Percentiles rank a stretch among this genome's conserved stretches.
These are phyloP conservation scores for Xylaria polymorpha DNA, from an alignment of 2,329 filamentous ascomycete species.

Conservation along the genomic window DNA sequence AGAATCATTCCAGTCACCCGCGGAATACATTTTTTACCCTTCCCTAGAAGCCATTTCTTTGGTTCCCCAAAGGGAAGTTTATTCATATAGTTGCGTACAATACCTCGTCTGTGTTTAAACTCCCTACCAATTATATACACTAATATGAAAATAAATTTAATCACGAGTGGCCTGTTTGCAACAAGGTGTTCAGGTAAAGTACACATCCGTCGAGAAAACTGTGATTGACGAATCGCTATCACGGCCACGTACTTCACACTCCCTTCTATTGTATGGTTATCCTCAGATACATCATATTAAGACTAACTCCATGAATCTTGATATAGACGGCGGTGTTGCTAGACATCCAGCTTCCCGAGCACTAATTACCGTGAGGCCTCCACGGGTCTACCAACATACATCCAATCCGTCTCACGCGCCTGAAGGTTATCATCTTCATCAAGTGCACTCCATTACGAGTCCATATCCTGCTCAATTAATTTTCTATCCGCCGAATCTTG, in stretches of 20 bases:
- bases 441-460: too few species aligned
- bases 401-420: not conserved
- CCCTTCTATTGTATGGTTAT: not conserved
- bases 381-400: not conserved
- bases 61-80: not conserved
- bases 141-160: too few species aligned
- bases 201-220: not conserved
- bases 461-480: too few species aligned
- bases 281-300: not conserved
- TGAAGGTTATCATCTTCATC: too few species aligned
- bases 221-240: not conserved
- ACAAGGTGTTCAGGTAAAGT: not conserved
- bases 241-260: not conserved
- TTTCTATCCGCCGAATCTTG: too few species aligned
- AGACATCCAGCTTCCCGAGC: not conserved
- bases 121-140: too few species aligned
- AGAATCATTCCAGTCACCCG: not conserved
- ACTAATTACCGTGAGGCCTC: not conserved
- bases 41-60: not conserved
- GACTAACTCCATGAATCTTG: not conserved
- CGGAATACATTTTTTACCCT: not conserved
- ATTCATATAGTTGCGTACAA: not conserved
- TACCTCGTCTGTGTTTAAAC: not conserved
- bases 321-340: not conserved
- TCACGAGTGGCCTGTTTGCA: not conserved